These are phyloP conservation scores for Pichia paraexigua DNA, from an alignment of 805 yeast genomes.

Conservation along the genomic window DNA sequence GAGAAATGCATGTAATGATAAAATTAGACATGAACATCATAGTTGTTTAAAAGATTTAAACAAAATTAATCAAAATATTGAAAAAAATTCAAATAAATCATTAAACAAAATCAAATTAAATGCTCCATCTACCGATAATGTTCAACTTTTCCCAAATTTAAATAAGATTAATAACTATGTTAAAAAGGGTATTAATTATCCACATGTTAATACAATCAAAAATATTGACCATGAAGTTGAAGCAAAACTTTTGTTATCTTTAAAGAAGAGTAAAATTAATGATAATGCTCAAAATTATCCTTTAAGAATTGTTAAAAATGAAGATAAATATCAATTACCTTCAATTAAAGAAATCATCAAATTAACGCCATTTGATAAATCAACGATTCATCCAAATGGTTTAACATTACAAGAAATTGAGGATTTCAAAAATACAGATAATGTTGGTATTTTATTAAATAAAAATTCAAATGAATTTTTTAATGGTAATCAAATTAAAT, in stretches of 20 bases:
- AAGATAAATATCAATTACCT: slow-evolving; percentile 16
- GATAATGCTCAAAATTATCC: slow-evolving; percentile 13
- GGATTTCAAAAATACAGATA: slow-evolving; percentile 5
- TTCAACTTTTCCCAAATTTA: slow-evolving; percentile 10
- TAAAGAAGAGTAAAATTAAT: neutral
- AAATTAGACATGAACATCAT: slow-evolving; percentile 35
- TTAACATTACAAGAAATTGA: slow-evolving; percentile 8
- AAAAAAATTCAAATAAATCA: slow-evolving; percentile 8
- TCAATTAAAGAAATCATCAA: slow-evolving; percentile 14
- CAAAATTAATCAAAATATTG: slow-evolving; percentile 27
- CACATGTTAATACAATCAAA: neutral
- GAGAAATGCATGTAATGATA: slow-evolving; percentile 35
- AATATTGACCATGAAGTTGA: neutral
- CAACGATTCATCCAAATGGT: slow-evolving; percentile 15
- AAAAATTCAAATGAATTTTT: slow-evolving; percentile 6
- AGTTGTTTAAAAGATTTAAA: slow-evolving; percentile 29
- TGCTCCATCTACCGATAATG: slow-evolving; percentile 1
- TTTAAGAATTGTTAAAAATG: slow-evolving; percentile 1
- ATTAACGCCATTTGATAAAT: slow-evolving; percentile 13
- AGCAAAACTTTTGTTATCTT: slow-evolving; percentile 1
- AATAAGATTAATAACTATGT: slow-evolving; percentile 20
- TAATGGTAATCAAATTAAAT: slow-evolving; percentile 4
- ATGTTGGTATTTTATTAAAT: slow-evolving; percentile 6
- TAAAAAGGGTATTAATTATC: slow-evolving; percentile 10
- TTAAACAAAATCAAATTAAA: neutral